Percentiles rank a stretch among this genome's conserved stretches.
These are phyloP conservation scores for Aspergillus pseudoterreus DNA, from an alignment of 2,329 filamentous ascomycete genomes.

Conservation along the genomic window DNA sequence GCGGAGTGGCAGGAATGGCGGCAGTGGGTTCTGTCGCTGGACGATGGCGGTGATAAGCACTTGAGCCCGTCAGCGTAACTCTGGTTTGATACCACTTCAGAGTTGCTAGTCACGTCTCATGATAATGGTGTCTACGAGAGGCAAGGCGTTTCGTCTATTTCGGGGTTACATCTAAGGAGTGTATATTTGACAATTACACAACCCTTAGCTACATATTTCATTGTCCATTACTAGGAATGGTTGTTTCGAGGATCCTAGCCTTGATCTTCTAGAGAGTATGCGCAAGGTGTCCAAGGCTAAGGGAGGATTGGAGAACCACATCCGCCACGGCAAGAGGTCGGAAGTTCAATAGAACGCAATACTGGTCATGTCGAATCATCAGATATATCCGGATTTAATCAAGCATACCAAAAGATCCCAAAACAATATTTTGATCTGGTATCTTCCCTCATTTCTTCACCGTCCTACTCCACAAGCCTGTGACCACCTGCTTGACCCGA, in stretches of 20 bases:
- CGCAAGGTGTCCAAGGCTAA: too few species aligned
- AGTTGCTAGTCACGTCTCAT: not conserved
- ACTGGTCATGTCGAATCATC: too few species aligned
- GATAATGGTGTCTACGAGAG: not conserved
- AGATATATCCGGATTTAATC: too few species aligned
- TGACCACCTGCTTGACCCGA: slow-evolving; percentile 56
- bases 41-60: slow-evolving; percentile 26
- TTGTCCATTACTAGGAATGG: too few species aligned
- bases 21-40: slow-evolving; percentile 57
- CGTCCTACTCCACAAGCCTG: slow-evolving; percentile 51
- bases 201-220: too few species aligned
- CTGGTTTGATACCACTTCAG: not conserved
- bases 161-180: too few species aligned
- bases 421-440: not conserved
- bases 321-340: too few species aligned
- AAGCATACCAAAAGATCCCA: not conserved
- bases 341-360: too few species aligned
- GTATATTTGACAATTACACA: too few species aligned
- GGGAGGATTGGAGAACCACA: too few species aligned
- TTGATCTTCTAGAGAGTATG: too few species aligned
- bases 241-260: too few species aligned
- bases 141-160: not conserved
- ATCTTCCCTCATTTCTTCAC: slow-evolving; percentile 12
- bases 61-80: slow-evolving; percentile 5
- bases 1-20: slow-evolving; percentile 75